phyloP scores from a whole-genome alignment of 805 yeast genomes.

The Yamadazyma takamatsuzukensis region DNA sequence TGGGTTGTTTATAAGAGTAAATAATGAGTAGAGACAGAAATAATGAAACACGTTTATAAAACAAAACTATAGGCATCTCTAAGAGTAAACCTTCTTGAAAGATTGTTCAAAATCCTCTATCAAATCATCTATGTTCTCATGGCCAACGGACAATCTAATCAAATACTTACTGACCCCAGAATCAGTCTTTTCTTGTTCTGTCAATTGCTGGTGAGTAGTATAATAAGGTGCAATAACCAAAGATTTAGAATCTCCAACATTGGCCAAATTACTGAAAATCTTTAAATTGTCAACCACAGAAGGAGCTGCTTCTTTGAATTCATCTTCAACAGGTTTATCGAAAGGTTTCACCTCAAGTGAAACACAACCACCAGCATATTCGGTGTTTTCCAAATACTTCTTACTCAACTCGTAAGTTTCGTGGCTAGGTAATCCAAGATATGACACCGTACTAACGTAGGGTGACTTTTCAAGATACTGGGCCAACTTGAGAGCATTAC shows the following conservation, averaged over 20 bases:
- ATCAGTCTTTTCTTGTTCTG: constrained; percentile 71
- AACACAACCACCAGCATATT: constrained; percentile 80
- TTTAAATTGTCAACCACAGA: constrained; percentile 79
- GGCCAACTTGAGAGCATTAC: constrained; percentile 79
- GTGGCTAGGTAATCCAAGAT: constrained; percentile 81
- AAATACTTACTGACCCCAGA: constrained; percentile 88
- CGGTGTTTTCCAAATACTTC: constrained; percentile 60
- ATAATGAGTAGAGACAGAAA: too few species aligned
- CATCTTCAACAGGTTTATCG: constrained; percentile 44
- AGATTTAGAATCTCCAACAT: constrained; percentile 95
- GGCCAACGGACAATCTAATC: constrained; percentile 86
- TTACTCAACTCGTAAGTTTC: constrained; percentile 77
- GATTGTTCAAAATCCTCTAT: constrained; percentile 87
- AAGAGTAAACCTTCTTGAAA: constrained; percentile 54
- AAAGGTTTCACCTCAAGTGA: constrained; percentile 77
- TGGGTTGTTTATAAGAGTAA: too few species aligned
- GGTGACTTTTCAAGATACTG: constrained; percentile 66
- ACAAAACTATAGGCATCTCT: constrained; percentile 1
- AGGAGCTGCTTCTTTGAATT: constrained; percentile 75
- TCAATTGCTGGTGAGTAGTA: constrained; percentile 92
- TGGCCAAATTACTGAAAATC: constrained; percentile 89
- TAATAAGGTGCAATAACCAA: constrained; percentile 93
- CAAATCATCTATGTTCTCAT: constrained; percentile 87
- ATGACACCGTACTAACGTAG: constrained; percentile 84
- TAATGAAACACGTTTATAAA: too few species aligned